Evolutionary conservation across 2,329 filamentous ascomycete genomes (phyloP).

Genomic region (Pestalotiopsis sp.): DNA sequence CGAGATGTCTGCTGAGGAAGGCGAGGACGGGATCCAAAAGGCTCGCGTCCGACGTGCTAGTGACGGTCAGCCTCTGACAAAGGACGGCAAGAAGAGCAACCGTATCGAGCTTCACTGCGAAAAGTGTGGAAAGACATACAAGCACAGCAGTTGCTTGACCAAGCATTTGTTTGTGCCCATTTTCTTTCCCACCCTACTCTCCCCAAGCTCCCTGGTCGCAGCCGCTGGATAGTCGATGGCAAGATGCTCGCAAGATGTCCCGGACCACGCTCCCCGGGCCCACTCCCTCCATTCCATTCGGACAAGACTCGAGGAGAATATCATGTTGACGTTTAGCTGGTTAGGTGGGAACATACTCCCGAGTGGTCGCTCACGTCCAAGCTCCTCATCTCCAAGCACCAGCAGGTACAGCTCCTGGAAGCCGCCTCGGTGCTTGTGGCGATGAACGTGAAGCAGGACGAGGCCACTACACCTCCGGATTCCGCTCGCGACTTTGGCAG

Average conservation of each 20-base stretch:
- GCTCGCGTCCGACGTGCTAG: slow-evolving; percentile 68
- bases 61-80: slow-evolving; percentile 81
- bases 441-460: slow-evolving; percentile 67
- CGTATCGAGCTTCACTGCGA: slow-evolving; percentile 91
- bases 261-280: slow-evolving; percentile 17
- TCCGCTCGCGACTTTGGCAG: slow-evolving; percentile 72
- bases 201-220: slow-evolving; percentile 32
- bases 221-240: slow-evolving; percentile 28
- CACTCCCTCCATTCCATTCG: slow-evolving; percentile 16
- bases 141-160: slow-evolving; percentile 99
- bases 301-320: slow-evolving; percentile 31
- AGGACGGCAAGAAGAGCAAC: slow-evolving; percentile 79
- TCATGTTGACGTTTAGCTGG: slow-evolving; percentile 40
- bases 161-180: slow-evolving; percentile 98
- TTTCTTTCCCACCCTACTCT: slow-evolving; percentile 47
- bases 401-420: slow-evolving; percentile 96
- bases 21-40: slow-evolving; percentile 49
- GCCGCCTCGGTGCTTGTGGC: slow-evolving; percentile 93
- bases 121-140: slow-evolving; percentile 99
- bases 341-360: slow-evolving; percentile 98
- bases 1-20: slow-evolving; percentile 60
- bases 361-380: slow-evolving; percentile 98
- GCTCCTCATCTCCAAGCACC: slow-evolving; percentile 97
- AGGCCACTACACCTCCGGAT: slow-evolving; percentile 63
- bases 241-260: slow-evolving; percentile 6